Conservation (phyloP, 169 alveolate species). For the Babesia gibsoni region DNA sequence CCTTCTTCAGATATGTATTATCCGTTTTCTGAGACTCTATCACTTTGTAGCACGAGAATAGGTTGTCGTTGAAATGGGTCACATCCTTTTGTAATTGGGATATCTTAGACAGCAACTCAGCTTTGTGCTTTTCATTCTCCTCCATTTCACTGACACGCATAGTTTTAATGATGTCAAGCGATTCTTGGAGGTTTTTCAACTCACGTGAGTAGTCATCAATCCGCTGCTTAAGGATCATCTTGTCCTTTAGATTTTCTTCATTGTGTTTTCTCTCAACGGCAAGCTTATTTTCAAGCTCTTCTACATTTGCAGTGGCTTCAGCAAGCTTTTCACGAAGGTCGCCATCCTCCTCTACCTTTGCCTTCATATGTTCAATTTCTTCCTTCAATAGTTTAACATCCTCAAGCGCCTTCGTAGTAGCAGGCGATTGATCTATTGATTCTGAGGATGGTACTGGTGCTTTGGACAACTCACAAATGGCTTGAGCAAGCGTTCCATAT, state of each 20-base stretch:
- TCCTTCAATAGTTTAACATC: constrained; percentile 1
- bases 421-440: not conserved
- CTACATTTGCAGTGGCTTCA: not conserved
- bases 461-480: not conserved
- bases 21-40: constrained; percentile 46
- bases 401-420: constrained; percentile 6
- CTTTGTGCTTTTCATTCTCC: constrained; percentile 40
- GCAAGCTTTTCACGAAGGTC: not conserved
- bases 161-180: constrained; percentile 31
- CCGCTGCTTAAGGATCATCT: constrained; percentile 44
- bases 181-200: constrained; percentile 12
- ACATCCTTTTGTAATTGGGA: constrained; percentile 41
- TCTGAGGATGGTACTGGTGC: not conserved
- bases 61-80: constrained; percentile 49
- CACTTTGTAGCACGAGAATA: constrained; percentile 55
- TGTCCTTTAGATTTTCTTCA: constrained; percentile 49
- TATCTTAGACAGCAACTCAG: constrained; percentile 36
- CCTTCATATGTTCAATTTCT: constrained; percentile 6
- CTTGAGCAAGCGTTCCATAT: not conserved
- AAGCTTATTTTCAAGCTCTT: constrained; percentile 8
- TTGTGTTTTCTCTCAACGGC: constrained; percentile 57
- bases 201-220: constrained; percentile 27
- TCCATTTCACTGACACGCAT: constrained; percentile 52
- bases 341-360: not conserved
- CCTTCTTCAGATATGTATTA: constrained; percentile 13